Base-by-base conservation (phyloP, 2,329 filamentous ascomycete genomes). In the Anthostomella pinea region DNA sequence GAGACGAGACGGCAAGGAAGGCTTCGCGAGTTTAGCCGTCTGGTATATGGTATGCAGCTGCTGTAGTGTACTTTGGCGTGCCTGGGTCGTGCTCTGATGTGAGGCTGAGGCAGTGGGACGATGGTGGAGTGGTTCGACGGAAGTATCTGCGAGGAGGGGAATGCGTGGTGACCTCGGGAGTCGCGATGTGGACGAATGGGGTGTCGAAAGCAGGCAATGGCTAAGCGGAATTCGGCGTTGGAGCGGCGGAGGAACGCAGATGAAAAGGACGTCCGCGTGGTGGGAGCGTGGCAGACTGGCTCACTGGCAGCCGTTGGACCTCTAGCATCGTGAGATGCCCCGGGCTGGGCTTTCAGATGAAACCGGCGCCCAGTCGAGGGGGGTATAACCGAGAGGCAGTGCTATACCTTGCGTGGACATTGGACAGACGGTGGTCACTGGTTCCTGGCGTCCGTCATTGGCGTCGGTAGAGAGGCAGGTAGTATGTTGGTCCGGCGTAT, bases 371-470 rank as follows among this genome's bases (percentile, higher is more conserved):
- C 33, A 33, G 42, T 46, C 21, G 38, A 46, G 45, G 48, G 52
- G 52, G 53, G 53, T 54, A 52, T 48, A 49, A 46, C 49, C 36
- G 38, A 48, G 33, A 49, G 36, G 41, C 30, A 33, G 46, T 28
- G 32, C 31, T 20, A 37, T 44, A 34, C 30, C 13, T 32, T 11
- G 30, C 13, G 21, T 5, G 10, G 28, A 17, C 11, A 19, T n/a
- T n/a, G n/a, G n/a, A n/a, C n/a, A n/a, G n/a, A n/a, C n/a, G n/a
- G n/a, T n/a, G n/a, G n/a, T n/a, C n/a, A n/a, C n/a, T n/a, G n/a
- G n/a, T n/a, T n/a, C n/a, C n/a, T n/a, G n/a, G n/a, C n/a, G n/a
- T n/a, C n/a, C n/a, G n/a, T n/a, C n/a, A n/a, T n/a, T n/a, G n/a
- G n/a, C n/a, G n/a, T n/a, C n/a, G n/a, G n/a, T n/a, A n/a, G n/a